These are phyloP conservation scores for Penicillium fuscoglaucum DNA, from an alignment of 2,329 filamentous ascomycete genomes.

Conservation along the genomic window DNA sequence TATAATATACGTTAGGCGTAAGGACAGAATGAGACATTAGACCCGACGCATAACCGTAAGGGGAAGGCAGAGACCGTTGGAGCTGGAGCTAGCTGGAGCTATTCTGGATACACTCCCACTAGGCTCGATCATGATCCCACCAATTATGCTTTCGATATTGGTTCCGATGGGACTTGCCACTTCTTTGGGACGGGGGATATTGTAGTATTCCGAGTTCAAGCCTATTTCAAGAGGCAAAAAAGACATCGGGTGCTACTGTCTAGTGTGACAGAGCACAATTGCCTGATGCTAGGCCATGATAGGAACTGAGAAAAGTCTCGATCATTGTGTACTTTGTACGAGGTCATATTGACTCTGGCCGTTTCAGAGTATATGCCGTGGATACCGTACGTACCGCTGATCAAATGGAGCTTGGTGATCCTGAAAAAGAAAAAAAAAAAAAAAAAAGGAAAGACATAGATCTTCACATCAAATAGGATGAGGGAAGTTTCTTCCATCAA, in stretches of 20 bases:
- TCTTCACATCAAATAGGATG: background rate
- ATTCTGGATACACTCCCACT: slow-evolving; percentile 26
- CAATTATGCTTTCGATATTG: slow-evolving; percentile 7
- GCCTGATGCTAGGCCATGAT: background rate
- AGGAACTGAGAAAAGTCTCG: background rate
- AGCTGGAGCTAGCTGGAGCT: background rate
- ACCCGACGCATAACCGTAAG: slow-evolving; percentile 8
- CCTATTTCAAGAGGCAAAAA: background rate
- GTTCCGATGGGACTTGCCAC: background rate
- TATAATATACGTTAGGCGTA: slow-evolving; percentile 1
- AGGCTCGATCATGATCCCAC: slow-evolving; percentile 26
- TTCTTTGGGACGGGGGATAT: background rate
- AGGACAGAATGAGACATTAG: slow-evolving; percentile 5
- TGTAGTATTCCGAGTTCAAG: background rate
- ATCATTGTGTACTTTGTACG: background rate
- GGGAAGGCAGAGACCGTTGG: slow-evolving; percentile 10
- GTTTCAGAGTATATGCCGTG: background rate
- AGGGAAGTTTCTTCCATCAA: background rate
- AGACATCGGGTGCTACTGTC: background rate
- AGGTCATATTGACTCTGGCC: background rate
- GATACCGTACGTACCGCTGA: background rate
- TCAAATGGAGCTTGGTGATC: background rate
- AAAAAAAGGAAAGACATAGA: background rate
- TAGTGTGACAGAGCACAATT: background rate
- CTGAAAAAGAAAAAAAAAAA: background rate